phyloP scores from a whole-genome alignment of 108 stramenopile species.

The Epithemia pelagica region DNA sequence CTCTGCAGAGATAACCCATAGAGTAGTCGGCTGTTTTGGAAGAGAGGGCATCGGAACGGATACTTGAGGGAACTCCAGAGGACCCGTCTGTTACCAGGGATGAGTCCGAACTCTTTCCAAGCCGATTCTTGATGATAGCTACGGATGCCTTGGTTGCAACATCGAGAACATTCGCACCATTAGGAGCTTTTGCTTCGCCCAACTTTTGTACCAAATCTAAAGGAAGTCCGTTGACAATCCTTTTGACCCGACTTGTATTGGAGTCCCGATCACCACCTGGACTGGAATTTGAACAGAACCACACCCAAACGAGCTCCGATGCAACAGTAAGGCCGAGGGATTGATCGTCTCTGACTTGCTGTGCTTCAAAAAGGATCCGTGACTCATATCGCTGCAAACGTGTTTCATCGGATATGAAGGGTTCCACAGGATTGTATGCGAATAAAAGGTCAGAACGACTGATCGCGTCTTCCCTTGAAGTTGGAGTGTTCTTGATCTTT shows the following conservation, averaged over 20 bases:
- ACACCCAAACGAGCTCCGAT: conserved; percentile 26
- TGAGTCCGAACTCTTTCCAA: conserved; percentile 5
- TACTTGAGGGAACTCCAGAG: background rate
- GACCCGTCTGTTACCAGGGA: background rate
- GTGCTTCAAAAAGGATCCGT: conserved; percentile 14
- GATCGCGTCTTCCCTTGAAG: conserved; percentile 7
- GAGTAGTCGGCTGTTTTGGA: background rate
- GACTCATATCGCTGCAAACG: conserved; percentile 36
- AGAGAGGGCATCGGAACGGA: background rate
- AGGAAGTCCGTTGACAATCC: conserved; percentile 29
- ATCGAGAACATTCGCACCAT: conserved; percentile 23
- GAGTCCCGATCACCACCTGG: conserved; percentile 14
- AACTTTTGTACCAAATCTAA: conserved; percentile 17
- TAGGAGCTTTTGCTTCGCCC: conserved; percentile 10
- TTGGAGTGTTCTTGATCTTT: background rate
- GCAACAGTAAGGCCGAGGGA: conserved; percentile 9
- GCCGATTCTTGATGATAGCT: conserved; percentile 14
- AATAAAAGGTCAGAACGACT: conserved; percentile 48
- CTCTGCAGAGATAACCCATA: conserved; percentile 21
- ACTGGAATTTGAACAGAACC: conserved; percentile 41
- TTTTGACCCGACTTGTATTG: conserved; percentile 23
- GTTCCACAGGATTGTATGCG: conserved; percentile 41
- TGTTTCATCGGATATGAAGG: conserved; percentile 28
- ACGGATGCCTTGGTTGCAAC: conserved; percentile 19
- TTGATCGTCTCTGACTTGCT: conserved; percentile 9